Evolutionary conservation across 768 basidiomycete genomes (phyloP), one percentile per base, ranked within the genome.

Genomic region (Rubroboletus satanas): DNA sequence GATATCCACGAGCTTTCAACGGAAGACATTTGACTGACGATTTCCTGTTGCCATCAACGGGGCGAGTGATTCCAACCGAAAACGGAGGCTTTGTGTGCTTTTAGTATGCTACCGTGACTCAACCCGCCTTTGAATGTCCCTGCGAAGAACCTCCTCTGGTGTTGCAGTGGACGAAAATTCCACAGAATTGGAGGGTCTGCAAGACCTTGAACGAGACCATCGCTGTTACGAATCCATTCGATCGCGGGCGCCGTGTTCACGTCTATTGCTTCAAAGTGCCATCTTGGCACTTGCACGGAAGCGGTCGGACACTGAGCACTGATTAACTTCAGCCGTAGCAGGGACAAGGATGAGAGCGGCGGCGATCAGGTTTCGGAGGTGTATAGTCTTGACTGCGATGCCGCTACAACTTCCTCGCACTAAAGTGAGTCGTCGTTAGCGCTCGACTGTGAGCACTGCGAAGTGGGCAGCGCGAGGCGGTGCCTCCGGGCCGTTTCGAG

Each of bases 291-390:
- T 57, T 11, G 66, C 55, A 3, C 61, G 61, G 37, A 66, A 55
- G 37, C 63, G 58, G 51, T 62, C 49, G 38, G 64, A 49, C 26
- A 64, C 31, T 1, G 45, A 32, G 18, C 11, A 45, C 12, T 32
- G 62, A 10, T 59, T 51, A 21, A 11, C 21, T 45, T 67, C 62
- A 2, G 56, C 56, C 23, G 62, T 64, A 3, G 65, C 62, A 9
- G 65, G 65, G 38, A 66, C 42, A 28, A 62, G 65, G 7, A 59
- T 21, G 48, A 67, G 65, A 35, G 59, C 32, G 10, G 65, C 54
- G 11, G 65, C 54, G 53, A 54, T 53, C 36, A 56, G n/a, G 44
- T 57, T 59, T 45, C 45, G 62, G 37, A 67, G 57, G 48, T 67
- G 65, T 32, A 41, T 18, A n/a, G 21, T 32, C 45, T 45, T 45